A percentile compares a stretch with the other conserved stretches of the same genome.
Conservation (phyloP, 495 filamentous ascomycete genomes). For the Aspergillus bertholletiae region DNA sequence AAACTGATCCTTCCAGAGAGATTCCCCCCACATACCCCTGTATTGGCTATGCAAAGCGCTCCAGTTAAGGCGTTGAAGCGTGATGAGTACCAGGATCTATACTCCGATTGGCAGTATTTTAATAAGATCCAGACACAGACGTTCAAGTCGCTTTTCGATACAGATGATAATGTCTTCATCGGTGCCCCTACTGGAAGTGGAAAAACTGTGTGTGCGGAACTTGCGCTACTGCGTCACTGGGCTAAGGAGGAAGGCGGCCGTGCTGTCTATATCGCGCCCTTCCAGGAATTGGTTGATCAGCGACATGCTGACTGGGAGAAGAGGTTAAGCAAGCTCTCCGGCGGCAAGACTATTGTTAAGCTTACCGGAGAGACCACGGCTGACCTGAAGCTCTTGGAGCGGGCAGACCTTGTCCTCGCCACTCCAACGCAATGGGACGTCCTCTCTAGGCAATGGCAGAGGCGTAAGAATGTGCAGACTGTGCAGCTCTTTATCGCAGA, state of each 20-base stretch:
- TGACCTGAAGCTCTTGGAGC: constrained; percentile 85
- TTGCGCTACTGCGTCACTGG: constrained; percentile 90
- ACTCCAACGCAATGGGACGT: constrained; percentile 95
- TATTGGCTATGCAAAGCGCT: constrained; percentile 86
- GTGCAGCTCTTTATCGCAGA: constrained; percentile 93
- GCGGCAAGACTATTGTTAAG: constrained; percentile 91
- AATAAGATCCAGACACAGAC: constrained; percentile 98
- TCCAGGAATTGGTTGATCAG: constrained; percentile 87
- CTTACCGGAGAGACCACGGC: constrained; percentile 90
- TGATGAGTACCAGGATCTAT: constrained; percentile 76
- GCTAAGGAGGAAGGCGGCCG: constrained; percentile 62
- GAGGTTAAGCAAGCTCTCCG: constrained; percentile 65
- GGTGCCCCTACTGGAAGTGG: constrained; percentile 88
- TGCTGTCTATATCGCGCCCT: constrained; percentile 92
- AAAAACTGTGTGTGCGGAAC: constrained; percentile 95
- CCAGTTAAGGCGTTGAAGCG: constrained; percentile 84
- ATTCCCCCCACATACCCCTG: constrained; percentile 87
- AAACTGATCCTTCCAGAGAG: constrained; percentile 92
- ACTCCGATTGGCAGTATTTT: constrained; percentile 82
- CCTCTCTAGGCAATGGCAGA: constrained; percentile 91
- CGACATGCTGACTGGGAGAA: constrained; percentile 79
- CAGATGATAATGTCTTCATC: constrained; percentile 90
- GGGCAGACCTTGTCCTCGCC: constrained; percentile 86
- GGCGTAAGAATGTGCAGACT: constrained; percentile 88
- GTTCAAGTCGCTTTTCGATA: constrained; percentile 85